Evolutionary conservation across 2,329 filamentous ascomycete species (phyloP), one percentile per base, ranked within the genome.

Genomic region (Colletotrichum sp.): DNA sequence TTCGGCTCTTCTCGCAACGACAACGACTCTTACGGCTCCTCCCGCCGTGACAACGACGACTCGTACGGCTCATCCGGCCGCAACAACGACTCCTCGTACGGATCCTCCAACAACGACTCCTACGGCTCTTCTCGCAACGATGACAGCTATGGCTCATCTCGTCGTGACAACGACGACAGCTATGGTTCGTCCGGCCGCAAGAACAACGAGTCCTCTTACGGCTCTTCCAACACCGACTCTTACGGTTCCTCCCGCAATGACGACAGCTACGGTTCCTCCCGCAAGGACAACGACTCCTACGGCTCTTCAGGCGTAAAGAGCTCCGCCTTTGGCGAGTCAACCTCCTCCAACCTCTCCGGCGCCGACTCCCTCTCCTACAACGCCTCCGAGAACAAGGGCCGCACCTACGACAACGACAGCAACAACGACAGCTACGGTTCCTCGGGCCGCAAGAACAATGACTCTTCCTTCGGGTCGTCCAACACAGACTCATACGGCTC

Each of bases 361-460:
- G 72, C 66, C 21, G 74, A 78, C 72, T 77, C 72, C 34, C 79
- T 79, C 26, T 67, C 77, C 59, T 79, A 79, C 68, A 78, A 75
- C 43, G 78, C 78, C 34, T 74, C 66, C 10, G 77, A 77, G 26
- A 78, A 77, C 68, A 78, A 78, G 48, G 77, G 67, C 57, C 77
- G 68, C 52, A 69, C 68, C 65, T 72, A 64, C 59, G 75, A 74
- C 68, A 74, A 75, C 55, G 71, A 77, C 16, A 36, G 78, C 64
- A 76, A 70, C 65, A 71, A 70, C 7, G 77, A 79, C 74, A 74
- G 71, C 13, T 74, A 76, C 66, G 72, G 75, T 67, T 39, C 16
- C 43, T 36, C 32, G 26, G 73, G 78, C 36, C 73, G 69, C 30
- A 59, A 78, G 30, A 68, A 80, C 55, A 74, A 79, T 43, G 68